Percentiles rank a stretch among this genome's conserved stretches.
These are phyloP conservation scores for Neurospora pannonica DNA, from an alignment of 495 filamentous ascomycete genomes.

Conservation along the genomic window DNA sequence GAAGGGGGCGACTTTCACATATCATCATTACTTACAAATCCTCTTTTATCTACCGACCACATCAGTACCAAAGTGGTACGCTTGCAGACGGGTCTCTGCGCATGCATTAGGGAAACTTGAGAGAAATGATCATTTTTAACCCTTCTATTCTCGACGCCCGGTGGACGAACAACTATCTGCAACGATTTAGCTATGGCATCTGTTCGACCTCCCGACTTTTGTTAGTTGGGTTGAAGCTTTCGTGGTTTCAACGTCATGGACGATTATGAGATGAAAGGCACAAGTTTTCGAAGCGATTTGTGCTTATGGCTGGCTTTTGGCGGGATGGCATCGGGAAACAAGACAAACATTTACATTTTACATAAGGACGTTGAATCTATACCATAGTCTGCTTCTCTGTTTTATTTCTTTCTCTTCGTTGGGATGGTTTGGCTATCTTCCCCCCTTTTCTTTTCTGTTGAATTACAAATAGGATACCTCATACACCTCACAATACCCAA, in stretches of 20 bases:
- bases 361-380: not conserved
- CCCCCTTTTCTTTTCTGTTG: not conserved
- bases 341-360: not conserved
- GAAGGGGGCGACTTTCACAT: not conserved
- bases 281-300: not conserved
- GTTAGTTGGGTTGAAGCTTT: not conserved
- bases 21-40: not conserved
- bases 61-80: not conserved
- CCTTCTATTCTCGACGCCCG: not conserved
- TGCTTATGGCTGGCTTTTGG: not conserved
- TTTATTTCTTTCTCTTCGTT: not conserved
- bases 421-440: not conserved
- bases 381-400: not conserved
- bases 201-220: not conserved
- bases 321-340: not conserved
- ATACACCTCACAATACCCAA: not conserved
- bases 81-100: not conserved
- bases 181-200: not conserved
- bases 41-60: not conserved
- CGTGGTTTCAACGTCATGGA: not conserved
- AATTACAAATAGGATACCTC: not conserved
- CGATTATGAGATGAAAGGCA: not conserved
- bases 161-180: not conserved
- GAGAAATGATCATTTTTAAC: not conserved
- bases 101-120: not conserved